Evolutionary conservation across 768 basidiomycete species (phyloP).

Genomic region (Cytidiella melzeri): DNA sequence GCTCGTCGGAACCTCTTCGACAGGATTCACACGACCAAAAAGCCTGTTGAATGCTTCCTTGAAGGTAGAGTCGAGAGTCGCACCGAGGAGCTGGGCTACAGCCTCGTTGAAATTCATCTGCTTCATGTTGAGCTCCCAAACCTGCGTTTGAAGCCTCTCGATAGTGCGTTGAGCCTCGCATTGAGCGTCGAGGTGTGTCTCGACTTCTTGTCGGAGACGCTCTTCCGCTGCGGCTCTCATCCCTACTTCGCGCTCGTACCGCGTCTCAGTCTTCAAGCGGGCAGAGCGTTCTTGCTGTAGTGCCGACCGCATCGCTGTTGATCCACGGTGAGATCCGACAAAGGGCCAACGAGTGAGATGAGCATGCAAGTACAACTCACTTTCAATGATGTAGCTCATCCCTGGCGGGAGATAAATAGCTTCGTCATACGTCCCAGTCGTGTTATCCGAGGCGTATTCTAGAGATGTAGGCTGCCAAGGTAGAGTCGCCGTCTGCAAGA

Average conservation of each 20-base stretch:
- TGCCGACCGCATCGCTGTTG: constrained; percentile 31
- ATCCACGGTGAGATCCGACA: background rate
- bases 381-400: constrained; percentile 29
- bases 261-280: constrained; percentile 29
- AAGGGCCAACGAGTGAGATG: background rate
- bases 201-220: constrained; percentile 13
- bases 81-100: no score
- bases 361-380: constrained; percentile 20
- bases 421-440: background rate
- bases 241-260: constrained; percentile 26
- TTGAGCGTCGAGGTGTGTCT: constrained; percentile 13
- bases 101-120: no score
- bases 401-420: background rate
- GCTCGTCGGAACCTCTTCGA: background rate
- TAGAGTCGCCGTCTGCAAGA: background rate
- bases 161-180: no score
- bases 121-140: no score
- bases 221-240: constrained; percentile 28
- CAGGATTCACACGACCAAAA: no score
- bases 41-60: no score
- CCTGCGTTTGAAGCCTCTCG: no score
- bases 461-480: background rate
- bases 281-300: constrained; percentile 26
- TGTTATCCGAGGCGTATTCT: background rate
- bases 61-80: no score